Evolutionary conservation across 176 grass and related monocot species (phyloP).

Genomic region (Aegilops speltoides): DNA sequence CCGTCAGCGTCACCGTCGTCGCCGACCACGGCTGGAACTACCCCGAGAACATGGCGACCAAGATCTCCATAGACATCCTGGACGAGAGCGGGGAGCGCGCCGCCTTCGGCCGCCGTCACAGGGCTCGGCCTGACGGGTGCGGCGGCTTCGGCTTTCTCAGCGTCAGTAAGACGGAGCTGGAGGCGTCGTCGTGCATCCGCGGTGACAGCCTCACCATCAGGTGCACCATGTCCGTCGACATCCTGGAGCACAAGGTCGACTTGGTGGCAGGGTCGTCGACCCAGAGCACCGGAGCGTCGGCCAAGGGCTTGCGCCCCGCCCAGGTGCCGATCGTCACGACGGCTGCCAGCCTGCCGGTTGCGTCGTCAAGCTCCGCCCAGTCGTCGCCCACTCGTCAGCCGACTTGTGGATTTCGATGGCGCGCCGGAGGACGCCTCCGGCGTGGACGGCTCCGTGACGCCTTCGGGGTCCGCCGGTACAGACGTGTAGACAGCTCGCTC

Average conservation of each 20-base stretch:
- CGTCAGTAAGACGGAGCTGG: conserved; percentile 29
- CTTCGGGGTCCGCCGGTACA: not conserved
- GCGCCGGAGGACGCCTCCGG: conserved; percentile 1
- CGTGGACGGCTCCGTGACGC: not conserved
- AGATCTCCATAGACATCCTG: conserved; percentile 6
- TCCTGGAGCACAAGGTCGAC: not conserved
- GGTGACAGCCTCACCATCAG: conserved; percentile 8
- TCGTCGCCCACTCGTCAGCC: not conserved
- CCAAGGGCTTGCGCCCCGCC: not conserved
- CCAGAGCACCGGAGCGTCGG: not conserved
- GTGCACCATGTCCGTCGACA: not conserved
- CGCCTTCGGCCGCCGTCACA: conserved; percentile 11
- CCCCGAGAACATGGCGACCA: not conserved
- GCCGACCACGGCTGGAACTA: conserved; percentile 2
- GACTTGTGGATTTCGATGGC: not conserved
- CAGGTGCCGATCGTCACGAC: not conserved
- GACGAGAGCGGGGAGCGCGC: not conserved
- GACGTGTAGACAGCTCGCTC: not conserved
- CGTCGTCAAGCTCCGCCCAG: not conserved
- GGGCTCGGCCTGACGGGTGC: not conserved
- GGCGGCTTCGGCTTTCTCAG: not conserved
- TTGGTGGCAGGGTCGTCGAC: not conserved
- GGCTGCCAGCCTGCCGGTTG: not conserved
- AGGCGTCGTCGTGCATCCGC: conserved; percentile 8
- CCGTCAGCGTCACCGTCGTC: conserved; percentile 24